Evolutionary conservation across 257 asterid genomes (phyloP).

Genomic region (Orobanche coerulescens): DNA sequence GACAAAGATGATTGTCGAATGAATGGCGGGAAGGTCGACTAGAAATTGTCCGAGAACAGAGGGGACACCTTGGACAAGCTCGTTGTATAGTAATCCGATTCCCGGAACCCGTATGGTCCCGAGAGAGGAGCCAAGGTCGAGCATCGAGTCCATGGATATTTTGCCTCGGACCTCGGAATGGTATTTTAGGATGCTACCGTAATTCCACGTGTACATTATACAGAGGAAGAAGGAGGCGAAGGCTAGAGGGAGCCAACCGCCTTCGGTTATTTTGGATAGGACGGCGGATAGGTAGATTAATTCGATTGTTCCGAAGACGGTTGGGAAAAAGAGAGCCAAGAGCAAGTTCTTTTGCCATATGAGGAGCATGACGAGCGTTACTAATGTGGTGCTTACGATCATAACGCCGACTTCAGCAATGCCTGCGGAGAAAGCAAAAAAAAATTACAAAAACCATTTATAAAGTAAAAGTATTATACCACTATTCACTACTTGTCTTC

Average conservation of each 20-base stretch:
- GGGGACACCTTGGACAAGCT: conserved; percentile 86
- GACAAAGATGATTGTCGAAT: conserved; percentile 70
- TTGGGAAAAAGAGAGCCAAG: conserved; percentile 60
- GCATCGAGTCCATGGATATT: conserved; percentile 73
- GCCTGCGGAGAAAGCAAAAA: conserved; percentile 50
- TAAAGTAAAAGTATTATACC: too few species aligned
- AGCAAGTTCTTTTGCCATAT: conserved; percentile 79
- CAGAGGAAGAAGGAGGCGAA: conserved; percentile 74
- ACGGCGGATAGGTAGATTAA: conserved; percentile 74
- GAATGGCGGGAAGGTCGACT: conserved; percentile 84
- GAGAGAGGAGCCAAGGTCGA: conserved; percentile 68
- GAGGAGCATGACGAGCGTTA: conserved; percentile 84
- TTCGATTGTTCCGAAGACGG: conserved; percentile 71
- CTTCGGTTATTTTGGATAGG: conserved; percentile 69
- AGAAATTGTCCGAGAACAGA: conserved; percentile 74
- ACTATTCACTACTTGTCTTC: too few species aligned
- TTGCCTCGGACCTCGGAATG: conserved; percentile 72
- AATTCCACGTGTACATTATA: conserved; percentile 85
- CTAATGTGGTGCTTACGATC: conserved; percentile 78
- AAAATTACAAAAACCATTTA: background rate
- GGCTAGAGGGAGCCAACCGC: conserved; percentile 96
- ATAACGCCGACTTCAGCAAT: conserved; percentile 98
- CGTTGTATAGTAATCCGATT: conserved; percentile 79
- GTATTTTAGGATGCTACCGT: conserved; percentile 83
- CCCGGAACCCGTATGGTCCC: conserved; percentile 90